Conservation (phyloP, 306 rosid species). For the Herpetospermum pedunculosum region DNA sequence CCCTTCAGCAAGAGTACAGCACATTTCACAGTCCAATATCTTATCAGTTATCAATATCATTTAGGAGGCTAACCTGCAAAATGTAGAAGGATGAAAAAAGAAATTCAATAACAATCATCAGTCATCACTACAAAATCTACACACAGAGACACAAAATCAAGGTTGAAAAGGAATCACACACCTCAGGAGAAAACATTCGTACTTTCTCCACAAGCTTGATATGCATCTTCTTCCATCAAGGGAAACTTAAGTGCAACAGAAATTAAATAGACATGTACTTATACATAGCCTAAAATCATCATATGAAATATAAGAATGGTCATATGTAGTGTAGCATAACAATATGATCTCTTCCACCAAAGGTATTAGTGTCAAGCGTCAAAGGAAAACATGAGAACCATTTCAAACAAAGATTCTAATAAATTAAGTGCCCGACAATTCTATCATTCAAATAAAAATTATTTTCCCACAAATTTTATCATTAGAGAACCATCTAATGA, state of each 20-base stretch:
- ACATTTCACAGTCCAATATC: constrained; percentile 77
- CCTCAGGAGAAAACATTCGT: constrained; percentile 62
- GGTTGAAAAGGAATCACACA: constrained; percentile 32
- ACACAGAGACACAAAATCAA: constrained; percentile 1
- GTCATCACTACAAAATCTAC: constrained; percentile 9
- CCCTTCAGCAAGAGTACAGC: constrained; percentile 71
- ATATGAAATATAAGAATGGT: background rate
- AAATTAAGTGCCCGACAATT: background rate
- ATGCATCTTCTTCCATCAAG: constrained; percentile 57
- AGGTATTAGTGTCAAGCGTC: background rate
- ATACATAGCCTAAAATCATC: background rate
- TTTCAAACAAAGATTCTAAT: background rate
- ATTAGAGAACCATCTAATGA: background rate
- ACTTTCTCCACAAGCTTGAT: constrained; percentile 88
- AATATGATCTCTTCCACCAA: background rate
- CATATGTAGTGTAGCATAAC: background rate
- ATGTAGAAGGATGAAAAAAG: background rate
- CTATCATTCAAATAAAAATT: background rate
- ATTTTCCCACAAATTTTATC: background rate
- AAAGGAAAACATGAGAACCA: background rate
- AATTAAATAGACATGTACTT: background rate
- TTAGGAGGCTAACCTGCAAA: constrained; percentile 84
- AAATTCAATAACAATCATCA: constrained; percentile 1
- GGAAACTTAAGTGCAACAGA: background rate
- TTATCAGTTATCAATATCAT: constrained; percentile 45